These are phyloP conservation scores for Leccinum fallax DNA, from an alignment of 1,284 basidiomycete genomes.

Conservation along the genomic window DNA sequence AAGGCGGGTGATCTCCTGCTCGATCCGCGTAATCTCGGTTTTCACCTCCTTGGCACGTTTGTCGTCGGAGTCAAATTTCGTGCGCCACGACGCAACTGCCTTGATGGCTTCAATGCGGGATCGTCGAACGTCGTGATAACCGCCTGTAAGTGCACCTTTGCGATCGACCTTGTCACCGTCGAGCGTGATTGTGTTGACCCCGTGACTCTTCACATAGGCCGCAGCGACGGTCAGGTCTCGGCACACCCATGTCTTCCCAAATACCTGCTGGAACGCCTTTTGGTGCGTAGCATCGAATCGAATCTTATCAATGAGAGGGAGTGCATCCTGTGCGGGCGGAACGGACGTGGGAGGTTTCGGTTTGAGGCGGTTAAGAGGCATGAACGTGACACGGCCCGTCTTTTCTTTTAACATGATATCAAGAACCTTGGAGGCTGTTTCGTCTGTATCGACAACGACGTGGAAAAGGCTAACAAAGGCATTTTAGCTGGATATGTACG, in stretches of 20 bases:
- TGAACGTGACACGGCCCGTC: constrained; percentile 94
- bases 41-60: constrained; percentile 76
- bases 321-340: constrained; percentile 86
- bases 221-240: constrained; percentile 90
- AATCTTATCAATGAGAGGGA: constrained; percentile 87
- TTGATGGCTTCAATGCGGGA: constrained; percentile 91
- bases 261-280: constrained; percentile 97
- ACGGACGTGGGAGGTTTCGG: constrained; percentile 61
- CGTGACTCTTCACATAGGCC: constrained; percentile 92
- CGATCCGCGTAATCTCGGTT: constrained; percentile 65
- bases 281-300: constrained; percentile 71
- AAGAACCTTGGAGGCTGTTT: constrained; percentile 86
- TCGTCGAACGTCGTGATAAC: constrained; percentile 90
- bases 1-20: constrained; percentile 85
- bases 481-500: constrained; percentile 1
- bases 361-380: constrained; percentile 97
- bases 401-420: constrained; percentile 93
- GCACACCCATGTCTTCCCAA: constrained; percentile 96
- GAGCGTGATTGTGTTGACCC: constrained; percentile 95
- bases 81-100: constrained; percentile 76
- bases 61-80: constrained; percentile 70
- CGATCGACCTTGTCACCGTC: constrained; percentile 98
- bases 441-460: constrained; percentile 95
- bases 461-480: constrained; percentile 77
- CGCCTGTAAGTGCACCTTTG: constrained; percentile 94